These are phyloP conservation scores for Ligustrum vulgare DNA, from an alignment of 257 asterid species.

Conservation along the genomic window DNA sequence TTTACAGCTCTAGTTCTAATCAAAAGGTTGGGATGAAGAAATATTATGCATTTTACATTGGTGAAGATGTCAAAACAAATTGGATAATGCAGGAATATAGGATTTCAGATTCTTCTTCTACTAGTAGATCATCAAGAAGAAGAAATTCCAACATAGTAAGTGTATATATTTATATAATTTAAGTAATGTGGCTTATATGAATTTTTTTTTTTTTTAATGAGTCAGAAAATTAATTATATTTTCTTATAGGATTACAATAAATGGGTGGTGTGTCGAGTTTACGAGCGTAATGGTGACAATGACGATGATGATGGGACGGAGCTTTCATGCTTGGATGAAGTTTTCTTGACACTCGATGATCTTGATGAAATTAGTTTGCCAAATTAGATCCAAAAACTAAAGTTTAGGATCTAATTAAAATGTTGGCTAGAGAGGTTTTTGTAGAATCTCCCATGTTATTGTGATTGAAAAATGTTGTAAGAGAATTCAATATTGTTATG, in stretches of 20 bases:
- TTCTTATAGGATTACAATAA: constrained; percentile 60
- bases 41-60: constrained; percentile 57
- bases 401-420: constrained; percentile 30
- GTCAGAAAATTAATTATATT: background rate
- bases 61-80: constrained; percentile 62
- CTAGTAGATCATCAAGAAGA: constrained; percentile 55
- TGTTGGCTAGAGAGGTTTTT: constrained; percentile 14
- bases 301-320: constrained; percentile 43
- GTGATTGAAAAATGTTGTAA: constrained; percentile 15
- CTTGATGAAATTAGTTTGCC: constrained; percentile 72
- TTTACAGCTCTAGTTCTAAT: constrained; percentile 39
- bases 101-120: constrained; percentile 46
- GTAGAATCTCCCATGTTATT: constrained; percentile 16
- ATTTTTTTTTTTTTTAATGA: background rate
- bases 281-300: constrained; percentile 48
- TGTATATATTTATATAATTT: background rate
- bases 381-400: constrained; percentile 34
- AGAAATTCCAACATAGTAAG: constrained; percentile 60
- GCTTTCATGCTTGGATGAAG: constrained; percentile 63
- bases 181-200: background rate
- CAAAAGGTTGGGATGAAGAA: constrained; percentile 68
- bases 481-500: constrained; percentile 20
- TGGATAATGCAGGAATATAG: constrained; percentile 93
- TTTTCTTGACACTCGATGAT: constrained; percentile 53
- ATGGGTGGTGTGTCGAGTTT: constrained; percentile 96